These are phyloP conservation scores for Chaetothyriales sp. DNA, from an alignment of 2,329 filamentous ascomycete genomes.

Conservation along the genomic window DNA sequence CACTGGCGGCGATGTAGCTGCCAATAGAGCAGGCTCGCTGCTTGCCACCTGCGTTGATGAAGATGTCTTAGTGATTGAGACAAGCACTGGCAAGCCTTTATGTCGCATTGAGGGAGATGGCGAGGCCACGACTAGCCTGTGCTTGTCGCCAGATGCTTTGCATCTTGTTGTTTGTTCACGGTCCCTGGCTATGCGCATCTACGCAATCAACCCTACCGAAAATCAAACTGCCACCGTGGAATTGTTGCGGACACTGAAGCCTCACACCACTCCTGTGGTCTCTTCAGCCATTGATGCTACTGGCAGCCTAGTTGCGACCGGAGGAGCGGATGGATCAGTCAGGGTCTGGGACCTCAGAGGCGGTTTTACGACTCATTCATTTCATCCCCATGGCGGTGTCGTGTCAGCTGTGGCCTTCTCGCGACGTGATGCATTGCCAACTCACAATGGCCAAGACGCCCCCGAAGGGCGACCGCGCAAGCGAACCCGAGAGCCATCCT, in stretches of 20 bases:
- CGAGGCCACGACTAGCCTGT: slow-evolving; percentile 33
- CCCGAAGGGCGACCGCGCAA: slow-evolving; percentile 27
- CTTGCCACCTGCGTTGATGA: slow-evolving; percentile 85
- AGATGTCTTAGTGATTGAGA: slow-evolving; percentile 75
- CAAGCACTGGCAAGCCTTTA: slow-evolving; percentile 68
- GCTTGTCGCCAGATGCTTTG: slow-evolving; percentile 71
- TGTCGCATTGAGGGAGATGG: slow-evolving; percentile 79
- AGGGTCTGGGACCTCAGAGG: slow-evolving; percentile 90
- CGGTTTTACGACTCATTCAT: slow-evolving; percentile 87
- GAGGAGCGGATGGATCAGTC: slow-evolving; percentile 80
- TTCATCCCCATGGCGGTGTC: slow-evolving; percentile 81
- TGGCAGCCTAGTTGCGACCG: slow-evolving; percentile 79
- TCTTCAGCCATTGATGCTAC: slow-evolving; percentile 75
- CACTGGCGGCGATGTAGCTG: slow-evolving; percentile 73
- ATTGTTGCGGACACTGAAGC: slow-evolving; percentile 69
- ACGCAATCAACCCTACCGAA: slow-evolving; percentile 50
- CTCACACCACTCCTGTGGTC: slow-evolving; percentile 79
- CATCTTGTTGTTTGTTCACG: slow-evolving; percentile 85
- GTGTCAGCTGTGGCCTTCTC: slow-evolving; percentile 90
- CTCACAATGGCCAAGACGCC: not conserved
- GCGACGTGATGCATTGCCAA: slow-evolving; percentile 34
- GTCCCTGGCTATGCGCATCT: slow-evolving; percentile 92
- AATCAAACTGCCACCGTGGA: slow-evolving; percentile 46
- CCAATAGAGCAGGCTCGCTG: slow-evolving; percentile 68
- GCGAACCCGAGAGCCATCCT: slow-evolving; percentile 28